These are phyloP conservation scores for Kuraishia piskuri DNA, from an alignment of 805 yeast genomes.

Conservation along the genomic window DNA sequence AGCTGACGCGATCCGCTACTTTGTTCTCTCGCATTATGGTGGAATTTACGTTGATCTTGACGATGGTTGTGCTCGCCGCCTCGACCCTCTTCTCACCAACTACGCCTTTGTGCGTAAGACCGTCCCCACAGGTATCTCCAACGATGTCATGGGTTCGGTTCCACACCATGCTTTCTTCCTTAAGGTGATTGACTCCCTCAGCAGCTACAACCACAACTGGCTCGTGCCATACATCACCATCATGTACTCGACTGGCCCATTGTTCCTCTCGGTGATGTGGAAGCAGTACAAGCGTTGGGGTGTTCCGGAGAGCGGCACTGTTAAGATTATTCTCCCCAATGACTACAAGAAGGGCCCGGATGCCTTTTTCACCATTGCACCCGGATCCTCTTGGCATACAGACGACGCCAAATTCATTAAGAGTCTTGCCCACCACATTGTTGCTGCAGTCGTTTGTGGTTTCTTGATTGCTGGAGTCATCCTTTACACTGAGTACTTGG, in stretches of 20 bases:
- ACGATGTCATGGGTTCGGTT: conserved; percentile 86
- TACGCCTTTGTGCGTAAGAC: conserved; percentile 88
- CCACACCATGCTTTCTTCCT: conserved; percentile 82
- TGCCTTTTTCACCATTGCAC: conserved; percentile 65
- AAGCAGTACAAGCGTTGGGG: conserved; percentile 81
- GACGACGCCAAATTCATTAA: conserved; percentile 80
- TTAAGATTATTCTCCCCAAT: conserved; percentile 61
- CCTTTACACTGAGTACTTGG: conserved; percentile 36
- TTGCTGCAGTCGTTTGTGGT: conserved; percentile 64
- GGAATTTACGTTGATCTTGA: conserved; percentile 89
- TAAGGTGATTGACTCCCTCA: conserved; percentile 56
- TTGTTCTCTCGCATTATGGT: conserved; percentile 74
- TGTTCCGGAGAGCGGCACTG: conserved; percentile 54
- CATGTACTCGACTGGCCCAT: conserved; percentile 90
- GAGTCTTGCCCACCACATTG: conserved; percentile 64
- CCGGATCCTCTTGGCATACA: conserved; percentile 90
- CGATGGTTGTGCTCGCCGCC: conserved; percentile 71
- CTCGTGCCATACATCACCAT: conserved; percentile 82
- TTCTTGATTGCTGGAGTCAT: conserved; percentile 44
- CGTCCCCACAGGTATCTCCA: conserved; percentile 83
- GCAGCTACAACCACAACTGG: conserved; percentile 65
- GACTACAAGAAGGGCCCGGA: conserved; percentile 57
- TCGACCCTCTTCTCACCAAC: conserved; percentile 73
- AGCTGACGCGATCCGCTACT: conserved; percentile 87
- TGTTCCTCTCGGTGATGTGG: conserved; percentile 80